Evolutionary conservation across 352 stramenopile genomes (phyloP).

Genomic region (Phytopythium sindhum): DNA sequence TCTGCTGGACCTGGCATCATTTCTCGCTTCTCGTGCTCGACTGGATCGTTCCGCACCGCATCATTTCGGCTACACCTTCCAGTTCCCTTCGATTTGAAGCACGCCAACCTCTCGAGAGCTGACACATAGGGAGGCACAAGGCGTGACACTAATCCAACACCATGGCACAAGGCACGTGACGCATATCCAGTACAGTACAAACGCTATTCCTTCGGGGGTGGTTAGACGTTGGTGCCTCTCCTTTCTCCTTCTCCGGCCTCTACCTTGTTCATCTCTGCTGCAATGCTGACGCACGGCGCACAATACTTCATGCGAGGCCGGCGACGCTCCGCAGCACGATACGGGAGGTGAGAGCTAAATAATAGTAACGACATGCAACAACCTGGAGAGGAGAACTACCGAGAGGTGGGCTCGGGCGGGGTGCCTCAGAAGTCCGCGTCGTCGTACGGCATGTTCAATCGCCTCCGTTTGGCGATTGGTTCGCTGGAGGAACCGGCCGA

Average conservation of each 20-base stretch:
- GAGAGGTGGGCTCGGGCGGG: conserved; percentile 3
- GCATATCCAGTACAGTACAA: conserved; percentile 11
- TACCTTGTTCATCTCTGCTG: not conserved
- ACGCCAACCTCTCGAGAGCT: too few relatives aligned
- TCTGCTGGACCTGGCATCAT: too few relatives aligned
- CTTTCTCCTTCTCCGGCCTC: conserved; percentile 4
- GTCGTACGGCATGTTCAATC: conserved; percentile 82
- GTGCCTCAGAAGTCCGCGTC: conserved; percentile 56
- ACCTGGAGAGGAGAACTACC: conserved; percentile 5
- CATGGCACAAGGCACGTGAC: too few relatives aligned
- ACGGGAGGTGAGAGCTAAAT: conserved; percentile 5
- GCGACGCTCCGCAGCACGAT: not conserved
- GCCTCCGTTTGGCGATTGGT: conserved; percentile 60
- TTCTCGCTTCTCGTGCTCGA: too few relatives aligned
- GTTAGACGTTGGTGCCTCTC: conserved; percentile 1
- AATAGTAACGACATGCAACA: conserved; percentile 37
- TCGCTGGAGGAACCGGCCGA: conserved; percentile 22
- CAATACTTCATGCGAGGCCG: not conserved
- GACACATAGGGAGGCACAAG: not conserved
- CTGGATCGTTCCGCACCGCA: too few relatives aligned
- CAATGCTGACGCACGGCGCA: not conserved
- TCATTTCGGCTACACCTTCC: too few relatives aligned
- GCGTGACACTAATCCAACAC: not conserved
- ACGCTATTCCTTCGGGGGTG: not conserved
- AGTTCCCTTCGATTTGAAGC: too few relatives aligned